Percentiles rank a stretch among this genome's conserved stretches.
phyloP scores from a whole-genome alignment of 1,139 yeast genomes.

The Lipomyces yarrowii region DNA sequence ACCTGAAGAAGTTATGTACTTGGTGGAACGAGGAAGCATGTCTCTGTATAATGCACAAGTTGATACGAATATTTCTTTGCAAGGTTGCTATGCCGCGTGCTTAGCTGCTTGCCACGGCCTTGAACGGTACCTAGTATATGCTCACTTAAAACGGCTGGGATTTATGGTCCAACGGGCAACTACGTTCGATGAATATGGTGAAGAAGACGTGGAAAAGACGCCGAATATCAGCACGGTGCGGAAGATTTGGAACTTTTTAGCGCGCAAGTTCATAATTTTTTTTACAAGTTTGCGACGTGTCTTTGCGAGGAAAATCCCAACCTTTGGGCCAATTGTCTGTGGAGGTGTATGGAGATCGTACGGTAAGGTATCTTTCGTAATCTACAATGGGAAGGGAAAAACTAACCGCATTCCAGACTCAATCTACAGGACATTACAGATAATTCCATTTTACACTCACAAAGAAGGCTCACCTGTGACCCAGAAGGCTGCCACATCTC shows the following conservation, averaged over 20 bases:
- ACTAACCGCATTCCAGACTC: slow-evolving; percentile 13
- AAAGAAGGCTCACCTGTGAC: slow-evolving; percentile 2
- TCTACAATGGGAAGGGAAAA: neutral
- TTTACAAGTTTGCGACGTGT: neutral
- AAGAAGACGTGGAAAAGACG: neutral
- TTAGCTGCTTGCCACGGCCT: slow-evolving; percentile 51
- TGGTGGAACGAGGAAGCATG: slow-evolving; percentile 71
- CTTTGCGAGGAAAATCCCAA: slow-evolving; percentile 11
- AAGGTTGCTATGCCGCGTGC: slow-evolving; percentile 63
- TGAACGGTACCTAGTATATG: slow-evolving; percentile 63
- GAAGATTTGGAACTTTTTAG: slow-evolving; percentile 8
- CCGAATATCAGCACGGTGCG: neutral
- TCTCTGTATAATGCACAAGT: slow-evolving; percentile 49
- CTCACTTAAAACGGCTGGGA: slow-evolving; percentile 78
- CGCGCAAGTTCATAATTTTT: neutral
- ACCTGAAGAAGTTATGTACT: slow-evolving; percentile 71
- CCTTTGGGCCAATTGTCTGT: slow-evolving; percentile 29
- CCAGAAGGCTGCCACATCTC: slow-evolving; percentile 13
- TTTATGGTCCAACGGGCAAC: slow-evolving; percentile 58
- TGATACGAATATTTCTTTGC: slow-evolving; percentile 56
- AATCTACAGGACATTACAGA: slow-evolving; percentile 22
- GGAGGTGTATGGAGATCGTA: slow-evolving; percentile 28
- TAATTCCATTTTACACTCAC: slow-evolving; percentile 28
- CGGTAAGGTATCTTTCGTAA: slow-evolving; percentile 14
- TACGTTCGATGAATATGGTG: slow-evolving; percentile 8